Conservation (phyloP, 179 eudicot species). For the Carnegiea gigantea region DNA sequence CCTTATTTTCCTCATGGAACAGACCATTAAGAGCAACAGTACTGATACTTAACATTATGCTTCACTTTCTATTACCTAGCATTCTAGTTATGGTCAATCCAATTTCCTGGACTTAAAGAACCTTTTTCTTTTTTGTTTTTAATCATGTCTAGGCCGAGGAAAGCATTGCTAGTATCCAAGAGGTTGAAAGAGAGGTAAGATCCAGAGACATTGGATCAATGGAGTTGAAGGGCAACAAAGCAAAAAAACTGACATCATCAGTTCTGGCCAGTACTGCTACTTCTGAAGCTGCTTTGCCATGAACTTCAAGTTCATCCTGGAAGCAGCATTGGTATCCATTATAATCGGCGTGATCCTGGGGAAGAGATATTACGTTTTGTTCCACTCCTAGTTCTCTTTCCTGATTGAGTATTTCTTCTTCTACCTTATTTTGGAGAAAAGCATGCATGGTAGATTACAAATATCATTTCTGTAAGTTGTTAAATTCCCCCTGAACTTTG, state of each 20-base stretch:
- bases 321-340: slow-evolving; percentile 74
- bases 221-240: slow-evolving; percentile 67
- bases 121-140: too few species aligned
- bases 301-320: slow-evolving; percentile 59
- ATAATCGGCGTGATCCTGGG: slow-evolving; percentile 78
- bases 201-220: slow-evolving; percentile 60
- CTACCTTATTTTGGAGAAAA: background rate
- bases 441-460: slow-evolving; percentile 10
- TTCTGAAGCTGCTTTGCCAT: slow-evolving; percentile 43
- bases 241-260: slow-evolving; percentile 42
- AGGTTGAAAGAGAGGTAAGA: slow-evolving; percentile 50
- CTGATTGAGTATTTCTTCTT: slow-evolving; percentile 12
- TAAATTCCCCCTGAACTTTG: too few species aligned
- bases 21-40: background rate
- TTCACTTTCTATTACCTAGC: too few species aligned
- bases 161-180: slow-evolving; percentile 27
- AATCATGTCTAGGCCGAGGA: slow-evolving; percentile 16
- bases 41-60: too few species aligned
- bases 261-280: slow-evolving; percentile 34
- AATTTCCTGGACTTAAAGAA: too few species aligned
- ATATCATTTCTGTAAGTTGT: slow-evolving; percentile 9
- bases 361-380: slow-evolving; percentile 50
- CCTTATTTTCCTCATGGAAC: too few species aligned
- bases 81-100: too few species aligned
- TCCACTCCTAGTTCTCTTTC: background rate